Percentiles rank a stretch among this genome's conserved stretches.
Evolutionary conservation across 2,329 filamentous ascomycete species (phyloP).

Genomic region (Fusarium azukiicola): DNA sequence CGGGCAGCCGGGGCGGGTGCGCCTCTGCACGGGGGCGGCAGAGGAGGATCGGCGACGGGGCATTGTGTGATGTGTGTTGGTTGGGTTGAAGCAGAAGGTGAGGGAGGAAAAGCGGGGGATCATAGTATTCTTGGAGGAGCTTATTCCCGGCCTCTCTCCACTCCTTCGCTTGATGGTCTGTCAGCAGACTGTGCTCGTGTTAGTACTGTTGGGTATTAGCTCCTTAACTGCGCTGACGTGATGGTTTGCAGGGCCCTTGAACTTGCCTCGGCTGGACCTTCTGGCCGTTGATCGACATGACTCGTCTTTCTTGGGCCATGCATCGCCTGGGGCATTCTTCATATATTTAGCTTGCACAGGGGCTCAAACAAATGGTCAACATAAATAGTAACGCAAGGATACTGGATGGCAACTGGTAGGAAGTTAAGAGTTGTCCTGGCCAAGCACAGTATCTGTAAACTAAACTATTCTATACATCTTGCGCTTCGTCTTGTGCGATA

Average conservation of each 20-base stretch:
- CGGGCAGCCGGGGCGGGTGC: slow-evolving; percentile 49
- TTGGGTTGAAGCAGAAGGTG: background rate
- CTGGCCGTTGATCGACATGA: slow-evolving; percentile 9
- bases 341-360: background rate
- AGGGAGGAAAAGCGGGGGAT: slow-evolving; percentile 41
- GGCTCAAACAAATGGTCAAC: too few relatives aligned
- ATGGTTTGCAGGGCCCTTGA: background rate
- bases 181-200: background rate
- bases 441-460: background rate
- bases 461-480: slow-evolving; percentile 12
- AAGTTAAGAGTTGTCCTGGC: background rate
- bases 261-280: slow-evolving; percentile 45
- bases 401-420: too few relatives aligned
- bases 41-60: slow-evolving; percentile 41
- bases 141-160: slow-evolving; percentile 34
- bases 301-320: background rate
- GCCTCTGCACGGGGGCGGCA: slow-evolving; percentile 39
- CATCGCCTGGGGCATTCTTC: too few relatives aligned
- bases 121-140: slow-evolving; percentile 12
- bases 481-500: background rate
- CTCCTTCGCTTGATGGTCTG: slow-evolving; percentile 38
- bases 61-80: slow-evolving; percentile 32
- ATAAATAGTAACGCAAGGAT: too few relatives aligned
- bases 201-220: background rate
- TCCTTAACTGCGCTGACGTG: background rate